phyloP scores from a whole-genome alignment of 805 yeast genomes.

The Candida cerambycidarum region DNA sequence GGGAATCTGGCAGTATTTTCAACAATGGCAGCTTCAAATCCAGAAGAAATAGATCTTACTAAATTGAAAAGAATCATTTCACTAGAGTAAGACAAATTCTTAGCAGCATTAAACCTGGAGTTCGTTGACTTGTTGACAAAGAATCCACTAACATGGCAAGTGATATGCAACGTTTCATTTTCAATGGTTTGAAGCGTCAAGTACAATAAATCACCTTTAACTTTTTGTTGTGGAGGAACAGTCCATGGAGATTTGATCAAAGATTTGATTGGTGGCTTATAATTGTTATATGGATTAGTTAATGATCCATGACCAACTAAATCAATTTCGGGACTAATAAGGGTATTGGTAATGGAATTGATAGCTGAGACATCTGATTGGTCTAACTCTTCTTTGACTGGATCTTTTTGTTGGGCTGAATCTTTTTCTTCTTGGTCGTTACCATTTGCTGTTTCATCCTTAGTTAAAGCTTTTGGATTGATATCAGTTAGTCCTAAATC shows the following conservation, averaged over 20 bases:
- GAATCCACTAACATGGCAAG: constrained; percentile 79
- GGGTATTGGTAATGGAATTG: constrained; percentile 12
- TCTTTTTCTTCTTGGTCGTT: too few relatives aligned
- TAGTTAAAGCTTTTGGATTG: neutral
- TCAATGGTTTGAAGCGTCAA: constrained; percentile 76
- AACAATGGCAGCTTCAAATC: constrained; percentile 52
- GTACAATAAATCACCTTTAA: constrained; percentile 79
- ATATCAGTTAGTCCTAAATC: neutral
- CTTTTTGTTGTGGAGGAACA: constrained; percentile 59
- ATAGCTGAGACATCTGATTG: constrained; percentile 13
- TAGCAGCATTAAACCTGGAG: constrained; percentile 67
- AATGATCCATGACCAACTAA: constrained; percentile 27
- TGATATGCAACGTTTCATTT: constrained; percentile 73
- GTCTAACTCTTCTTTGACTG: constrained; percentile 1
- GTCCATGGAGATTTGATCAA: constrained; percentile 77
- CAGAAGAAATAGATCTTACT: constrained; percentile 63
- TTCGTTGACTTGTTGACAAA: constrained; percentile 69
- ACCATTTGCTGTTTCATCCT: constrained; percentile 3
- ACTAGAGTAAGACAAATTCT: constrained; percentile 34
- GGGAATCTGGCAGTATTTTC: constrained; percentile 49
- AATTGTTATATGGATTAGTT: constrained; percentile 24
- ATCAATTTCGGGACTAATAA: constrained; percentile 10
- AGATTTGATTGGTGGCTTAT: constrained; percentile 54
- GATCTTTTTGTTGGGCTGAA: constrained; percentile 9
- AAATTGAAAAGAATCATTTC: constrained; percentile 59